These are phyloP conservation scores for Phytophthora pini DNA, from an alignment of 352 stramenopile species.

Conservation along the genomic window DNA sequence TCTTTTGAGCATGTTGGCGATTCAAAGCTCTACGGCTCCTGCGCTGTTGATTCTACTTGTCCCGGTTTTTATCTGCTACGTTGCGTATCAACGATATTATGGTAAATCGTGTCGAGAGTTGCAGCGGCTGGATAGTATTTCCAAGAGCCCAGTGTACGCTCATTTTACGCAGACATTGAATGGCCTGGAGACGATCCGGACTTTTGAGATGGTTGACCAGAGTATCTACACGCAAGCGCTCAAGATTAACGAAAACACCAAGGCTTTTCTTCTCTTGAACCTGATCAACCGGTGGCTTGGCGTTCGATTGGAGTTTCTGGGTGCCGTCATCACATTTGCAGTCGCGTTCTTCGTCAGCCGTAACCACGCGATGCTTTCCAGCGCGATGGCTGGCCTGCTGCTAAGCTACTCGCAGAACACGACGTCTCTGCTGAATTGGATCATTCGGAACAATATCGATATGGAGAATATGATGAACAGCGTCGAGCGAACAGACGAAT, in stretches of 20 bases:
- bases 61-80: conserved; percentile 72
- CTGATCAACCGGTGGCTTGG: conserved; percentile 96
- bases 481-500: conserved; percentile 84
- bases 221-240: conserved; percentile 43
- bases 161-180: conserved; percentile 92
- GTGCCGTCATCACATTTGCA: conserved; percentile 89
- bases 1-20: conserved; percentile 57
- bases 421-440: conserved; percentile 95
- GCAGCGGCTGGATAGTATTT: conserved; percentile 67
- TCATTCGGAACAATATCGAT: conserved; percentile 93
- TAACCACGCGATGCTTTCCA: conserved; percentile 51
- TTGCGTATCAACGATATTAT: conserved; percentile 73
- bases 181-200: conserved; percentile 73
- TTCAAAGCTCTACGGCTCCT: conserved; percentile 55
- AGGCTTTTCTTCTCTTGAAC: conserved; percentile 92
- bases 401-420: conserved; percentile 94
- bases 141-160: conserved; percentile 90
- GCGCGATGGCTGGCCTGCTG: conserved; percentile 91
- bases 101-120: conserved; percentile 70
- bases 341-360: conserved; percentile 91
- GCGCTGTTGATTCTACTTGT: conserved; percentile 60
- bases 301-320: conserved; percentile 90
- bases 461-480: conserved; percentile 96
- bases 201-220: conserved; percentile 61
- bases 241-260: conserved; percentile 72